Conservation (phyloP, 2,329 filamentous ascomycete genomes). For the Fusarium sp. region DNA sequence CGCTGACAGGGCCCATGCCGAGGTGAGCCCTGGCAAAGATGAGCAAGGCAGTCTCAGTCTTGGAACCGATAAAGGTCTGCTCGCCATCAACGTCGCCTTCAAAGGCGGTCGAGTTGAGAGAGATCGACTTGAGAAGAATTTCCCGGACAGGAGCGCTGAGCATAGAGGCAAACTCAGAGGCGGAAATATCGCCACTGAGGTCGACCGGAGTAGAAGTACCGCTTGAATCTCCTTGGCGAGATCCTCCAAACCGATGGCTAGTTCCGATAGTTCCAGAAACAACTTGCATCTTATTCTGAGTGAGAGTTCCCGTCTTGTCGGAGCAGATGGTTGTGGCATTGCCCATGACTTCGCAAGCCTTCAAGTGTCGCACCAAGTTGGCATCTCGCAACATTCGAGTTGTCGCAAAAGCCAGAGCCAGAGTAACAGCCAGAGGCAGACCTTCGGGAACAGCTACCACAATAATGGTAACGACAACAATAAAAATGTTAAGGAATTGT, state of each 20-base stretch:
- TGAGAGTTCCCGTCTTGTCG: constrained; percentile 76
- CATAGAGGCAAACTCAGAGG: constrained; percentile 60
- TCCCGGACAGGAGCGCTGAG: constrained; percentile 63
- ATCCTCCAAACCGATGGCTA: constrained; percentile 65
- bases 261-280: constrained; percentile 71
- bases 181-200: constrained; percentile 53
- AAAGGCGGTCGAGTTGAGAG: constrained; percentile 79
- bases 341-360: constrained; percentile 85
- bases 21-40: constrained; percentile 75
- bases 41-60: constrained; percentile 82
- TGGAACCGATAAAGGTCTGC: constrained; percentile 78
- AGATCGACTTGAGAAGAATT: constrained; percentile 69
- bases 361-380: constrained; percentile 80
- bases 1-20: constrained; percentile 73
- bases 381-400: constrained; percentile 83
- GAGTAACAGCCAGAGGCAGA: constrained; percentile 80
- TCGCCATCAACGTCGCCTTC: constrained; percentile 78
- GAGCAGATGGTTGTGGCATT: constrained; percentile 80
- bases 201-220: constrained; percentile 44
- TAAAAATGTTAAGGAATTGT: constrained; percentile 80
- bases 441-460: constrained; percentile 85
- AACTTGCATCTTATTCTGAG: constrained; percentile 77
- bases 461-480: constrained; percentile 83
- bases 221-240: constrained; percentile 43
- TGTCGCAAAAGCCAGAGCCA: constrained; percentile 82